Base-by-base conservation (phyloP, 208 protist species). In the Leishmania tarentolae region DNA sequence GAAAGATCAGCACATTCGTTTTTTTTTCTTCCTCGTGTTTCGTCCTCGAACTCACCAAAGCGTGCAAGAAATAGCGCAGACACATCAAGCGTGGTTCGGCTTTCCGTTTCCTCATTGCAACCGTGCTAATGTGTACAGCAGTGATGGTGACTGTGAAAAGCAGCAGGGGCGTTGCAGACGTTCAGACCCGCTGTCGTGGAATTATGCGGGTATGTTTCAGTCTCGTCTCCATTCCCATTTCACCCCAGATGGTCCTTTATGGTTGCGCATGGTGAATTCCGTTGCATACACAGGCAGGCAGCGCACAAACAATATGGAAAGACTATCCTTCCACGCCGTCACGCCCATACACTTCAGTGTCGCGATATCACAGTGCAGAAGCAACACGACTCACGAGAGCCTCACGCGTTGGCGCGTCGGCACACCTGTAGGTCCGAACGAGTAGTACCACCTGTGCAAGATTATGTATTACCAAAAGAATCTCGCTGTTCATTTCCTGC, bases 401-500 rank as follows among this genome's bases (percentile, higher is more conserved):
- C 44, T 88, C 82, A n/a, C 81, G 84, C 77, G 79, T 81, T 17
- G 81, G 57, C 2, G 61, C 44, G 47, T 19, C 31, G 9, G 72
- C 86, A 6, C 68, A 56, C n/a, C 84, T 76, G 68, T 87, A 80
- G n/a, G 78, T 46, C 3, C 82, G 87, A 0, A 93, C 79, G 1
- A 96, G 76, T 17, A 72, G 68, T 0, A 90, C 86, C 17, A 96
- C 69, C 21, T 80, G 72, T 11, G 83, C 72, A 17, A 97, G 74
- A 78, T 98, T 98, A 82, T 98, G 95, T 44, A 97, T 96, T 9
- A 78, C 73, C 42, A 98, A 87, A 42, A 98, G 78, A 70, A 95
- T 96, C 24, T 85, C 76, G 78, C 91, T 95, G 75, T 96, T 97
- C 93, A 98, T 98, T 78, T 98, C 95, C 66, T 97, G 93, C 52